These are phyloP conservation scores for Aspergillus carbonarius DNA, from an alignment of 2,329 filamentous ascomycete genomes.

Conservation along the genomic window DNA sequence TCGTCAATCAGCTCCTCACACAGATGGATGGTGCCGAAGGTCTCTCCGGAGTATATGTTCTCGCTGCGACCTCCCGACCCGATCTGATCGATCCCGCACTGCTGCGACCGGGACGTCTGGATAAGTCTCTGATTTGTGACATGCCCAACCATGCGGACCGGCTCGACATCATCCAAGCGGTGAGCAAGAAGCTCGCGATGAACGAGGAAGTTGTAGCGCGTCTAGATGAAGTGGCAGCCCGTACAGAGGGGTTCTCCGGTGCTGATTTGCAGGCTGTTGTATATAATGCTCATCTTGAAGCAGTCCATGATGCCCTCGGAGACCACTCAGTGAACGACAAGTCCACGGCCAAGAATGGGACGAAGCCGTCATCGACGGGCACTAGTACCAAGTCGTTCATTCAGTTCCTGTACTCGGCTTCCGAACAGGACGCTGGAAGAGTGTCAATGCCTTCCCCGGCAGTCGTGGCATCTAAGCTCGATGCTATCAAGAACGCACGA, in stretches of 20 bases:
- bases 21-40: constrained; percentile 99
- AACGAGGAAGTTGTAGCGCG: constrained; percentile 63
- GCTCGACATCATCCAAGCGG: constrained; percentile 80
- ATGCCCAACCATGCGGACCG: constrained; percentile 79
- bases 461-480: constrained; percentile 76
- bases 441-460: constrained; percentile 72
- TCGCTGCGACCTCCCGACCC: constrained; percentile 88
- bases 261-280: constrained; percentile 93
- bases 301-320: constrained; percentile 87
- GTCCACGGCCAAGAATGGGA: constrained; percentile 25
- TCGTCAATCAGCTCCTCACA: constrained; percentile 96
- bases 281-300: constrained; percentile 94
- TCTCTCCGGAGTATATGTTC: constrained; percentile 88
- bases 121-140: constrained; percentile 90
- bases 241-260: constrained; percentile 87
- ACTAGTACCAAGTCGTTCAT: constrained; percentile 57
- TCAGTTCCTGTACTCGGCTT: constrained; percentile 76
- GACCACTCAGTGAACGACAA: constrained; percentile 53
- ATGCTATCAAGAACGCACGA: constrained; percentile 71
- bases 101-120: constrained; percentile 83
- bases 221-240: constrained; percentile 70
- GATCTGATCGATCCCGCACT: constrained; percentile 95
- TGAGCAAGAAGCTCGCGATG: constrained; percentile 79
- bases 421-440: constrained; percentile 54
- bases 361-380: constrained; percentile 31